Conservation (phyloP, 352 stramenopile species). For the Globisporangium recalcitrans region DNA sequence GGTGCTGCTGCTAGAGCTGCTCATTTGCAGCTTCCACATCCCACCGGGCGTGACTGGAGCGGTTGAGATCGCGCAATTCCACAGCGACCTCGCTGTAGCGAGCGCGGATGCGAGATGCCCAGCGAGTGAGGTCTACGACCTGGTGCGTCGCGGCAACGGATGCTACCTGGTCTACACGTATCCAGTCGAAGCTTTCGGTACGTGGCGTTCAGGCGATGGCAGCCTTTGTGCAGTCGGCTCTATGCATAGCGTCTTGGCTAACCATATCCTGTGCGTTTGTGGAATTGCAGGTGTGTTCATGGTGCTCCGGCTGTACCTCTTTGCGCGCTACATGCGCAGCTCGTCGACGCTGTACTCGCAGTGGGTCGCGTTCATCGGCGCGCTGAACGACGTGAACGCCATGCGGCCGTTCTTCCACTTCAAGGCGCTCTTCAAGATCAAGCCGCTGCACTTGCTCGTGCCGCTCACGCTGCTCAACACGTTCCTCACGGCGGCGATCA, state of each 20-base stretch:
- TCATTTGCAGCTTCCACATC: slow-evolving; percentile 63
- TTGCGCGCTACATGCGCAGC: slow-evolving; percentile 64
- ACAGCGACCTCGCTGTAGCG: slow-evolving; percentile 20
- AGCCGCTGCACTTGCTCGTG: slow-evolving; percentile 54
- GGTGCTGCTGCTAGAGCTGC: slow-evolving; percentile 42
- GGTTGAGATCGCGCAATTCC: slow-evolving; percentile 42
- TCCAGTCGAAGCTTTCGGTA: slow-evolving; percentile 51
- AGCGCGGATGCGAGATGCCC: slow-evolving; percentile 17
- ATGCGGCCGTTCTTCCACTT: slow-evolving; percentile 81
- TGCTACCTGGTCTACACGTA: slow-evolving; percentile 72
- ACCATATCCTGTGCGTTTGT: not conserved
- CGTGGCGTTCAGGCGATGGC: not conserved
- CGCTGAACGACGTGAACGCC: slow-evolving; percentile 69
- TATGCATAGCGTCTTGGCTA: not conserved
- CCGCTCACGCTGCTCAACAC: slow-evolving; percentile 49
- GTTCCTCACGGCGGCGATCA: slow-evolving; percentile 58
- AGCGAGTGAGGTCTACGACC: slow-evolving; percentile 20
- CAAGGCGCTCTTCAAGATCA: slow-evolving; percentile 72
- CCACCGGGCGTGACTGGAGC: slow-evolving; percentile 36
- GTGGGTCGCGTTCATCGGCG: slow-evolving; percentile 68
- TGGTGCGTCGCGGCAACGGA: slow-evolving; percentile 22
- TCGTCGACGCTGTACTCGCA: slow-evolving; percentile 67
- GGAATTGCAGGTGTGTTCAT: slow-evolving; percentile 50
- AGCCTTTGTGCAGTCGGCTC: not conserved
- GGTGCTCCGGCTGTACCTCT: slow-evolving; percentile 54